Evolutionary conservation across 176 grass and related monocot species (phyloP).

Genomic region (Triticum dicoccoides): DNA sequence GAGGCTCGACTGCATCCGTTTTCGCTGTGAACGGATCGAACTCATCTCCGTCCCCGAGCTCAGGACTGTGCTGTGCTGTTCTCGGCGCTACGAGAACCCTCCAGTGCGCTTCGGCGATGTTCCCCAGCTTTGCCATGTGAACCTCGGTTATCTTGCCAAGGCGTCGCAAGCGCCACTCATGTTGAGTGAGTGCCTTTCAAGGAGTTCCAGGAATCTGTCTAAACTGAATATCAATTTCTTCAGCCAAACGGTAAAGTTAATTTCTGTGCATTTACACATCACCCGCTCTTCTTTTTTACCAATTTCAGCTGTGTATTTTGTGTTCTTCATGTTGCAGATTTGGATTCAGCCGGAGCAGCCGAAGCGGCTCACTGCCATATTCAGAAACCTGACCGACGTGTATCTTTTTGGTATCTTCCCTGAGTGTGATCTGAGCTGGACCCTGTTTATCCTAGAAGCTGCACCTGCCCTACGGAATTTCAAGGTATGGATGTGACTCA

Average conservation of each 20-base stretch:
- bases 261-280: neutral
- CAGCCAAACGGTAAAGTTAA: neutral
- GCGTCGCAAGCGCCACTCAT: neutral
- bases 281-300: too few relatives aligned
- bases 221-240: neutral
- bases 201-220: neutral
- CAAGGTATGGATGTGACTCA: neutral
- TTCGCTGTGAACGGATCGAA: neutral
- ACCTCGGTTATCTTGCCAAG: neutral
- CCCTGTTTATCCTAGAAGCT: neutral
- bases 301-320: too few relatives aligned
- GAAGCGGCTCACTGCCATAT: neutral
- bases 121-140: neutral
- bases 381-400: neutral
- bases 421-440: neutral
- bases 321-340: neutral
- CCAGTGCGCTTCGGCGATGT: neutral
- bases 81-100: neutral
- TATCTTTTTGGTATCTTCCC: neutral
- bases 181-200: neutral
- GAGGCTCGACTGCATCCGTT: neutral
- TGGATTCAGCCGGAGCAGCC: neutral
- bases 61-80: neutral
- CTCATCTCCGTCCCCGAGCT: neutral
- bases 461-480: neutral